A percentile compares a stretch with the other conserved stretches of the same genome.
phyloP scores from a whole-genome alignment of 768 basidiomycete species.

The Dacryopinax primogenitus region DNA sequence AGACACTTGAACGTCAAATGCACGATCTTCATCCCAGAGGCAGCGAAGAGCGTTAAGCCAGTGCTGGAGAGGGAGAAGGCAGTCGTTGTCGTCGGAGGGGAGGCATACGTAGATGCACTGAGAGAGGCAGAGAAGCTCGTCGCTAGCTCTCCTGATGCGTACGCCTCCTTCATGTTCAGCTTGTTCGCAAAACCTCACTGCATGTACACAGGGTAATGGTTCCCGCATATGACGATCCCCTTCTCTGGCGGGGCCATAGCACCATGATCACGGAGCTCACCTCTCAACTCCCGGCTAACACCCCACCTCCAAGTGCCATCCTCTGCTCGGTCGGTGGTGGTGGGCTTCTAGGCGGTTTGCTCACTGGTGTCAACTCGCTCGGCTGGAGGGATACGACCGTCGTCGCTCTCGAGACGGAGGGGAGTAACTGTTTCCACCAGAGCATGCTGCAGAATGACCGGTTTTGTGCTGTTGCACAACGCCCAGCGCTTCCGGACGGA shows the following conservation, averaged over 20 bases:
- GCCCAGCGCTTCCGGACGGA: constrained; percentile 31
- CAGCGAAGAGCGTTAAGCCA: constrained; percentile 17
- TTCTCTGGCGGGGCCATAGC: constrained; percentile 65
- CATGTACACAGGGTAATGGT: constrained; percentile 41
- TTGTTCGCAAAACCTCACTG: background rate
- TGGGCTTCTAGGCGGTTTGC: constrained; percentile 56
- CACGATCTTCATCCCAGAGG: constrained; percentile 53
- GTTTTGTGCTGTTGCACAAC: constrained; percentile 19
- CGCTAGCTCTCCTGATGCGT: constrained; percentile 40
- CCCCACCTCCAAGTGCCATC: constrained; percentile 48
- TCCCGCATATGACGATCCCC: constrained; percentile 56
- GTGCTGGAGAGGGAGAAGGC: constrained; percentile 43
- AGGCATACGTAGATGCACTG: constrained; percentile 46
- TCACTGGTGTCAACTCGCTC: constrained; percentile 47
- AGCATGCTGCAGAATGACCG: constrained; percentile 43
- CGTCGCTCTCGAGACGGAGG: constrained; percentile 55
- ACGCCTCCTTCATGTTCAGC: constrained; percentile 24
- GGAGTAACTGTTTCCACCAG: constrained; percentile 61
- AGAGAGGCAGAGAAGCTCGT: constrained; percentile 38
- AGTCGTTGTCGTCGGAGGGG: constrained; percentile 45
- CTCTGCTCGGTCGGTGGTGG: constrained; percentile 70
- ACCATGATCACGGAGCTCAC: constrained; percentile 56
- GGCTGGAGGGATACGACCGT: constrained; percentile 63
- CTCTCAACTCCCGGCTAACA: constrained; percentile 33
- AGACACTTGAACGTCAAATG: constrained; percentile 42